phyloP scores from a whole-genome alignment of 192 early-diverging fungal genomes.

The Radiomyces spectabilis region DNA sequence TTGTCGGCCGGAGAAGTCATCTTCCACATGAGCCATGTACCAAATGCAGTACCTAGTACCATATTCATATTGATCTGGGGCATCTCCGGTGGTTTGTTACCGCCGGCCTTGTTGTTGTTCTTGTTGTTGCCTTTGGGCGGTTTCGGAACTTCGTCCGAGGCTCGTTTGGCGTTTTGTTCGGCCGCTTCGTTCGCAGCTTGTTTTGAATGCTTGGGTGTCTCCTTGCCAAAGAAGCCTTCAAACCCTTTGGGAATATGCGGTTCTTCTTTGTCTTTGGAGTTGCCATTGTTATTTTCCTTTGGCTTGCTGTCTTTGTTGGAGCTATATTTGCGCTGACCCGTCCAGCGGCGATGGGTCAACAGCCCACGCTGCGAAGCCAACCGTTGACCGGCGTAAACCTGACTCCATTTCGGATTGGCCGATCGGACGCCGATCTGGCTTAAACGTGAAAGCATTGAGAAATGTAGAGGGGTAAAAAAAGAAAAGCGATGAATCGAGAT shows the following conservation, averaged over 20 bases:
- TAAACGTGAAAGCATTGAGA: conserved; percentile 1
- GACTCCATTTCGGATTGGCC: neutral
- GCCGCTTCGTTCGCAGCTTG: conserved; percentile 4
- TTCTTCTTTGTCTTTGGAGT: neutral
- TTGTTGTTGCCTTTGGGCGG: neutral
- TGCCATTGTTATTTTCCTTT: neutral
- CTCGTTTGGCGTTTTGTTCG: neutral
- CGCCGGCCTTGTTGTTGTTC: conserved; percentile 13
- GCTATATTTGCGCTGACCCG: no score
- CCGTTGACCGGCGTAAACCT: neutral
- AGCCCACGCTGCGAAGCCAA: neutral
- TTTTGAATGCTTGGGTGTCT: conserved; percentile 19
- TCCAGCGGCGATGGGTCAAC: no score
- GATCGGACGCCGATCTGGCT: conserved; percentile 1
- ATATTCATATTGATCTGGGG: conserved; percentile 38
- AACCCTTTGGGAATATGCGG: conserved; percentile 55
- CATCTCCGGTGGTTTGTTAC: conserved; percentile 13
- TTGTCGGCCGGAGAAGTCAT: conserved; percentile 36
- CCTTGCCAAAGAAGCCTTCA: conserved; percentile 61
- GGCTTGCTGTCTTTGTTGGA: neutral
- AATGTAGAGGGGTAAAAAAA: neutral
- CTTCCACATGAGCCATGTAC: conserved; percentile 46
- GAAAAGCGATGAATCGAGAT: neutral
- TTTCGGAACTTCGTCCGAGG: neutral
- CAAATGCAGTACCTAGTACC: conserved; percentile 34